Conservation (phyloP, 345 rosid genomes). For the Bruguiera parviflora region DNA sequence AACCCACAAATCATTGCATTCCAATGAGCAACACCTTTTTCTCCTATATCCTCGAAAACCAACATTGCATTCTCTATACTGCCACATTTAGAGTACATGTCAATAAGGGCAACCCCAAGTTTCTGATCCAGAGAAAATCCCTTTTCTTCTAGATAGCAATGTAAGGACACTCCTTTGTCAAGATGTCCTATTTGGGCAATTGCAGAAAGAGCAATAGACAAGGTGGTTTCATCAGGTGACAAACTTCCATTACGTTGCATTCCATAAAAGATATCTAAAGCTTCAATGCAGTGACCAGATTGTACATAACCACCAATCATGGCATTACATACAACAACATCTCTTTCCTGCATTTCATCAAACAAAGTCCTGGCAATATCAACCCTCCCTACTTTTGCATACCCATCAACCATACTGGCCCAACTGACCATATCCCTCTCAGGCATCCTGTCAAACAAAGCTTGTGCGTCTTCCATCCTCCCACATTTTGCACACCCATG, state of each 20-base stretch:
- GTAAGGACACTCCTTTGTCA: constrained; percentile 32
- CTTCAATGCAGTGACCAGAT: constrained; percentile 31
- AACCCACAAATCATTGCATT: constrained; percentile 51
- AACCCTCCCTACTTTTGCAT: constrained; percentile 36
- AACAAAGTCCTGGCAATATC: constrained; percentile 32
- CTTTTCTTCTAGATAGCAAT: constrained; percentile 23
- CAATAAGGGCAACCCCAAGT: constrained; percentile 46
- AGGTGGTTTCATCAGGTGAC: constrained; percentile 33
- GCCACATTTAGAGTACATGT: constrained; percentile 56
- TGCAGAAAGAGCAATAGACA: constrained; percentile 36
- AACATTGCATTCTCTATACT: constrained; percentile 34
- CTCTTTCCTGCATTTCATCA: constrained; percentile 39
- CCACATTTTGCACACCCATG: constrained; percentile 37
- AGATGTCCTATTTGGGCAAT: constrained; percentile 35
- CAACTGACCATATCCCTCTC: constrained; percentile 39
- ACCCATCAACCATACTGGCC: constrained; percentile 45
- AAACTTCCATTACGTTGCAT: constrained; percentile 23
- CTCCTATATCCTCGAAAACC: constrained; percentile 31
- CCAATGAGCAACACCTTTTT: constrained; percentile 44
- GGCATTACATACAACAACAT: constrained; percentile 42
- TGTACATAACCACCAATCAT: constrained; percentile 45
- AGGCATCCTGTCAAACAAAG: constrained; percentile 43
- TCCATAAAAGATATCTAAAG: constrained; percentile 35
- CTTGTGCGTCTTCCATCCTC: constrained; percentile 39
- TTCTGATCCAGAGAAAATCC: constrained; percentile 29